Evolutionary conservation across 805 yeast species (phyloP).

Genomic region (Pichia occidentalis): DNA sequence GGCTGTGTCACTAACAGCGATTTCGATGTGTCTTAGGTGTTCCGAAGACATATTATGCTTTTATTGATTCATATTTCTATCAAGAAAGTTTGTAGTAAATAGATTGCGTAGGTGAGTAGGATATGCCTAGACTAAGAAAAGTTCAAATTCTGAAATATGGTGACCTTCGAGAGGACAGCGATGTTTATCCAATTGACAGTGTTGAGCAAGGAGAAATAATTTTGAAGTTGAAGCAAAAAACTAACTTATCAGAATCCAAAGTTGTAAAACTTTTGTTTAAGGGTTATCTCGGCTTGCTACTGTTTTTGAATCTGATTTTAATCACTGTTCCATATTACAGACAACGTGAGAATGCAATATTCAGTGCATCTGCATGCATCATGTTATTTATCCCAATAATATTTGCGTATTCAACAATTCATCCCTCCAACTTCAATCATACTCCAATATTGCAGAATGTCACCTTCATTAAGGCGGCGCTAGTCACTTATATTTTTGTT

Average conservation of each 20-base stretch:
- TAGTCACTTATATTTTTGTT: conserved; percentile 10
- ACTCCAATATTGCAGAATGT: conserved; percentile 1
- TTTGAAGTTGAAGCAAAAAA: conserved; percentile 3
- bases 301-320: conserved; percentile 22
- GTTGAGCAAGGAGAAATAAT: conserved; percentile 24
- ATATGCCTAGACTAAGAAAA: conserved; percentile 29
- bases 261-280: conserved; percentile 12
- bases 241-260: conserved; percentile 12
- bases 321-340: conserved; percentile 27
- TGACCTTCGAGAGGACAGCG: conserved; percentile 3
- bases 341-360: conserved; percentile 16
- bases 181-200: conserved; percentile 19
- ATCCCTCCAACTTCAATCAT: background rate
- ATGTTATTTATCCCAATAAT: conserved; percentile 12
- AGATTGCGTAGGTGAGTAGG: background rate
- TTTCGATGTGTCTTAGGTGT: no score
- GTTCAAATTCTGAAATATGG: conserved; percentile 23
- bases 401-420: background rate
- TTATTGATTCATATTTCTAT: no score
- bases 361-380: conserved; percentile 24
- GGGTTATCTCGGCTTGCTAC: conserved; percentile 14
- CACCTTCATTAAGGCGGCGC: conserved; percentile 2
- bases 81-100: no score
- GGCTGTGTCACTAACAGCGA: no score
- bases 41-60: no score